phyloP scores from a whole-genome alignment of 495 filamentous ascomycete genomes.

The Neurospora sp. region DNA sequence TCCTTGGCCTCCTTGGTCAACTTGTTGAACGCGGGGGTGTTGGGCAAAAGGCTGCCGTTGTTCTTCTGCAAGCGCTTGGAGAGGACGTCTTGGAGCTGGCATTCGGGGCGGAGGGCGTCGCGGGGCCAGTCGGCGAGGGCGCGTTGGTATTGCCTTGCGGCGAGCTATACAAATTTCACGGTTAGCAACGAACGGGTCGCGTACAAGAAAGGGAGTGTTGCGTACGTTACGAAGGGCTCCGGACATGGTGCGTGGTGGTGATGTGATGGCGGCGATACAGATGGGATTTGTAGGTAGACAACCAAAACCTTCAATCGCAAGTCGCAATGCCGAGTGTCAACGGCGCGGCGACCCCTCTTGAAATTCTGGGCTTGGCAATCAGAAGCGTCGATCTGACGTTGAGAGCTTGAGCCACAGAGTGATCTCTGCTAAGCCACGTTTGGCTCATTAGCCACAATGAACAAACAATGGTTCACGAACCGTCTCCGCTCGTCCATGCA shows the following conservation, averaged over 20 bases:
- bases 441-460: not conserved
- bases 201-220: too few species aligned
- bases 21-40: not conserved
- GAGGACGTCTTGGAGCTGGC: conserved; percentile 64
- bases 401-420: not conserved
- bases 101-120: conserved; percentile 65
- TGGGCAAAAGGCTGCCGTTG: conserved; percentile 38
- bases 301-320: not conserved
- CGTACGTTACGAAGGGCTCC: conserved; percentile 2
- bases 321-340: not conserved
- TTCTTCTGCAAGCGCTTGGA: conserved; percentile 44
- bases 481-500: not conserved
- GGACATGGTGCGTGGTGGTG: conserved; percentile 14
- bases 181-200: too few species aligned
- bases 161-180: not conserved
- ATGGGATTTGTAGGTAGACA: not conserved
- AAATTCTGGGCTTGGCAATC: not conserved
- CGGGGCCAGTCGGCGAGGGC: conserved; percentile 69
- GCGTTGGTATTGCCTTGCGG: conserved; percentile 36
- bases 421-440: not conserved
- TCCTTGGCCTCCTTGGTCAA: conserved; percentile 12
- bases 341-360: not conserved
- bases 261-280: not conserved
- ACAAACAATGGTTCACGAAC: not conserved
- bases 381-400: not conserved